Conservation (phyloP, 192 early-diverging fungal genomes). For the Chytriomyces sp. region DNA sequence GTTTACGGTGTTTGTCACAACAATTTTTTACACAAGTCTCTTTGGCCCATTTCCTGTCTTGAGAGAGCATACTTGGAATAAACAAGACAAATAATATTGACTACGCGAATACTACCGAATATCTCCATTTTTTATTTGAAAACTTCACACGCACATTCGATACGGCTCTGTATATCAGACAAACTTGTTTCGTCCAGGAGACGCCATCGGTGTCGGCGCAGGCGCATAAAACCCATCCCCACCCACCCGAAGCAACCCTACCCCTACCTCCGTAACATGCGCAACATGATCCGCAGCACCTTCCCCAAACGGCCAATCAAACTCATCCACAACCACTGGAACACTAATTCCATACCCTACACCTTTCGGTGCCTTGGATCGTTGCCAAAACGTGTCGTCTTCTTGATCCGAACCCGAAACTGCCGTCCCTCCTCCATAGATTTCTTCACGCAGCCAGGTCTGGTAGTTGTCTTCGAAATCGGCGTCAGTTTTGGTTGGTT, state of each 20-base stretch:
- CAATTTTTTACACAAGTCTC: no score
- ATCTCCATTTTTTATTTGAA: no score
- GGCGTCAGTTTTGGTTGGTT: conserved; percentile 49
- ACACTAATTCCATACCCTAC: not conserved
- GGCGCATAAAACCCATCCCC: not conserved
- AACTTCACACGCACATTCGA: no score
- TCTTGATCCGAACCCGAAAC: no score
- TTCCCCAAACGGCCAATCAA: not conserved
- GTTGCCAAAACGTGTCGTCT: not conserved
- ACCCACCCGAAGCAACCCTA: not conserved
- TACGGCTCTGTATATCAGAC: no score
- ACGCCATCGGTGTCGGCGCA: not conserved
- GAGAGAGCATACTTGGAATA: no score
- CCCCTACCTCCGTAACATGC: not conserved
- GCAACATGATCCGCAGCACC: not conserved
- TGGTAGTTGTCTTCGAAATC: conserved; percentile 70
- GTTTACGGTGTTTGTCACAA: no score
- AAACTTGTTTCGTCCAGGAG: no score
- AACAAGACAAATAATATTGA: no score
- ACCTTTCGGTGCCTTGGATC: not conserved
- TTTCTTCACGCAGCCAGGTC: conserved; percentile 58
- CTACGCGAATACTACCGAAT: no score
- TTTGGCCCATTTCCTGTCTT: no score
- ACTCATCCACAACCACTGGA: conserved; percentile 7
- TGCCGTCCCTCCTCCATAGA: no score